Evolutionary conservation across 1,284 basidiomycete genomes (phyloP), one percentile per base, ranked within the genome.

Genomic region (Malassezia restricta): DNA sequence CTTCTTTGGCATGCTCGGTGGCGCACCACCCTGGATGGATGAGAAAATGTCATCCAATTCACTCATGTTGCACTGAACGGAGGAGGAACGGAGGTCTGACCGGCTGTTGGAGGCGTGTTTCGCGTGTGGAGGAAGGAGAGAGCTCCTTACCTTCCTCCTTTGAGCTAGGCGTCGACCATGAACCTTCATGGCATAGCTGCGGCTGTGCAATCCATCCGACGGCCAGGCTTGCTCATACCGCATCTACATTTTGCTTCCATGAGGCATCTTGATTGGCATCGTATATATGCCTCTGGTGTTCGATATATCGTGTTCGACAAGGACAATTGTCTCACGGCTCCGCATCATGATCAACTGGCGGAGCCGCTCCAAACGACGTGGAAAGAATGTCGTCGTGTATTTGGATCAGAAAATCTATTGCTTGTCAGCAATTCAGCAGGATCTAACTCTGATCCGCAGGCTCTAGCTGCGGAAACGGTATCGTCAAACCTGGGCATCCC

Each of bases 341-440:
- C 75, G 0, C 53, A 66, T 42, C 53, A 58, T 12, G 71, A 74
- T 50, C 39, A 50, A 5, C 63, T 73, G 11, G 53, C 46, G 8
- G 43, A 43, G 3, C 43, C 40, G 8, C 37, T 62, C 11, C 61
- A 87, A 82, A 77, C 80, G n/a, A 81, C 85, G 4, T 96, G 90
- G 90, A 71, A 77, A 32, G 78, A 82, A 63, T 85, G 88, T 52
- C 76, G 81, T 40, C 70, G 77, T 37, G 79, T 81, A 0, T 95
- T 95, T 67, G 87, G 86, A 0, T 77, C 81, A 20, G 79, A 79
- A 0, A 84, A 88, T 58, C 81, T 96, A 8, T 77, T 98, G 56
- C 82, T 96, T 48, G 90, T 96, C 37, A 89, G 86, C 74, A 96
- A 96, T 73, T 89, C 89, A 24, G 88, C 88, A 1, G 92, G 92